Conservation (phyloP, 495 filamentous ascomycete species). For the Annulohypoxylon moriforme region DNA sequence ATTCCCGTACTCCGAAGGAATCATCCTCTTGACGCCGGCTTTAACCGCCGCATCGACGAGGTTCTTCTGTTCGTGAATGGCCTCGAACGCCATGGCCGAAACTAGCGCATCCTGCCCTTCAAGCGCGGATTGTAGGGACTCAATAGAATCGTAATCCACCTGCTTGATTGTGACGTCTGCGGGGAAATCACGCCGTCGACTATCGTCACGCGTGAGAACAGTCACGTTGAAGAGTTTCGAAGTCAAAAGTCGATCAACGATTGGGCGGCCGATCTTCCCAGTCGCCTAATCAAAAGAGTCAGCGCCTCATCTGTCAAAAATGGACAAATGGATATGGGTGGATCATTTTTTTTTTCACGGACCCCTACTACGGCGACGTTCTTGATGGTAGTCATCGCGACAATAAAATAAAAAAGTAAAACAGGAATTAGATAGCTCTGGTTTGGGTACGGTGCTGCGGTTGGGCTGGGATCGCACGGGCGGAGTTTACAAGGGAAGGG, state of each 20-base stretch:
- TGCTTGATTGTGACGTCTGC: slow-evolving; percentile 54
- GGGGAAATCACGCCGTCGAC: slow-evolving; percentile 41
- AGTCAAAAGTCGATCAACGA: slow-evolving; percentile 36
- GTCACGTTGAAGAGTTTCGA: slow-evolving; percentile 42
- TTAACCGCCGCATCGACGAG: slow-evolving; percentile 68
- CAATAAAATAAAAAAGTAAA: background rate
- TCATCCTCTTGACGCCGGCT: slow-evolving; percentile 65
- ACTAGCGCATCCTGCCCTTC: slow-evolving; percentile 66
- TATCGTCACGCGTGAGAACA: slow-evolving; percentile 32
- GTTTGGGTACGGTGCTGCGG: background rate
- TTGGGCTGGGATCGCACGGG: slow-evolving; percentile 25
- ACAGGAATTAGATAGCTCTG: background rate
- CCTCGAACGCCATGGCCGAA: slow-evolving; percentile 54
- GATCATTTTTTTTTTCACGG: slow-evolving; percentile 18
- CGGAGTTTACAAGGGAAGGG: background rate
- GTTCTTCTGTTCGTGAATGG: slow-evolving; percentile 54
- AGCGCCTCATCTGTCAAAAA: slow-evolving; percentile 23
- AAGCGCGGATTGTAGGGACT: slow-evolving; percentile 61
- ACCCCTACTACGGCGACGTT: slow-evolving; percentile 44
- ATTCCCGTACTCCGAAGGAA: slow-evolving; percentile 70
- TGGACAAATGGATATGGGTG: slow-evolving; percentile 13
- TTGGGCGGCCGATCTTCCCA: slow-evolving; percentile 45
- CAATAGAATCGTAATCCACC: slow-evolving; percentile 65
- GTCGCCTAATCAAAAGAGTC: slow-evolving; percentile 43
- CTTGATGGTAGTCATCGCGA: slow-evolving; percentile 36